phyloP scores from a whole-genome alignment of 1,139 yeast genomes.

The Meyerozyma athensensis region DNA sequence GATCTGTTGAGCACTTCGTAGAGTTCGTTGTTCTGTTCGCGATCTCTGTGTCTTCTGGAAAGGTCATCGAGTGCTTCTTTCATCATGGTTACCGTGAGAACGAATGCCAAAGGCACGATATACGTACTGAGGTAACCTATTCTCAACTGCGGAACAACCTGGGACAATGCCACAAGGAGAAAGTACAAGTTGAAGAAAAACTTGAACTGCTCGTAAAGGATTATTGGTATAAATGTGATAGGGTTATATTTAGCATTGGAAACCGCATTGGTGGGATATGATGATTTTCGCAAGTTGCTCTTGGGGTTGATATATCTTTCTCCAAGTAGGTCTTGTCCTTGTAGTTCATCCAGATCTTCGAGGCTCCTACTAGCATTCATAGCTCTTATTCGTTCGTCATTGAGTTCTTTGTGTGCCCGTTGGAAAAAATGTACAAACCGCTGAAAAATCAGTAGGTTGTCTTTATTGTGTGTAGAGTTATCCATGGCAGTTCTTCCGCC shows the following conservation, averaged over 20 bases:
- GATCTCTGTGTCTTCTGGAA: constrained; percentile 82
- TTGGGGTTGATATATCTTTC: constrained; percentile 39
- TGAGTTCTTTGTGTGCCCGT: constrained; percentile 24
- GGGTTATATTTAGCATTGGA: constrained; percentile 95
- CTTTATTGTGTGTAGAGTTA: constrained; percentile 10
- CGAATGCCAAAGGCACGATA: constrained; percentile 91
- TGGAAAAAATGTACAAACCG: constrained; percentile 19
- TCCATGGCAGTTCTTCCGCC: constrained; percentile 6
- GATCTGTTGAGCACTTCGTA: constrained; percentile 62
- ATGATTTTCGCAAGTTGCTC: constrained; percentile 16
- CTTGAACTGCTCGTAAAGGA: constrained; percentile 92
- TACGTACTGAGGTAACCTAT: constrained; percentile 93
- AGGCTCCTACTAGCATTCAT: constrained; percentile 3
- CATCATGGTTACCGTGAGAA: constrained; percentile 84
- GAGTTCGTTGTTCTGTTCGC: constrained; percentile 78
- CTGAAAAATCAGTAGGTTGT: constrained; percentile 10
- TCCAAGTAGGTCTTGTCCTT: constrained; percentile 5
- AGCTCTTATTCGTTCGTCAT: constrained; percentile 21
- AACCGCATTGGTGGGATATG: constrained; percentile 71
- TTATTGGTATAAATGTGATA: constrained; percentile 79
- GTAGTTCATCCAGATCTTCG: constrained; percentile 5
- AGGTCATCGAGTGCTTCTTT: constrained; percentile 96
- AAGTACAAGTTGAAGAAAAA: constrained; percentile 94
- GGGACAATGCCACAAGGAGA: constrained; percentile 88
- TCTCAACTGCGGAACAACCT: constrained; percentile 83